Evolutionary conservation across 768 basidiomycete genomes (phyloP), one percentile per base, ranked within the genome.

Genomic region (Cubamyces lactineus): DNA sequence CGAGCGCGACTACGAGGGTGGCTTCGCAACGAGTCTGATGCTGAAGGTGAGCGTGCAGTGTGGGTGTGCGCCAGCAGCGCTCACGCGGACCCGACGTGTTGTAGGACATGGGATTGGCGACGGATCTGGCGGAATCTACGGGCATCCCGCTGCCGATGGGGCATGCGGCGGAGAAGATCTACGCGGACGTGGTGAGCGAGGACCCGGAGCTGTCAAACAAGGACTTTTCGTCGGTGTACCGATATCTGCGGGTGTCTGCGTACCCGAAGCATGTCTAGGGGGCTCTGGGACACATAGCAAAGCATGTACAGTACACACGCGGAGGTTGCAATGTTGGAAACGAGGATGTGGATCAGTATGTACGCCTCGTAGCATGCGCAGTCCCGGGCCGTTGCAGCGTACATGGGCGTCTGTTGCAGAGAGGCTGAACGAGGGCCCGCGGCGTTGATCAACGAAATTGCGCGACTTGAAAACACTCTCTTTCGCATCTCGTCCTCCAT

Each of bases 71-170:
- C 50, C 55, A 26, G 48, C 26, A 11, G 16, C 51, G n/a, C 40
- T 38, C 34, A 34, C 34, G 30, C 59, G 67, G 43, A 62, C 48
- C 41, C 52, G 62, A 17, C 38, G 45, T 13, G 47, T 13, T 23
- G 9, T 63, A 95, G 92, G 94, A 96, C 70, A 86, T 96, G 86
- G 84, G 88, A 47, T 82, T 96, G 30, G 94, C 93, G 1, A 84
- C 78, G 28, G 79, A 86, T 56, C 82, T 89, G 11, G 91, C 86
- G 16, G 72, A 74, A 34, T 74, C 78, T 17, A 72, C 77, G 23
- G 74, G 72, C 4, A 84, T 78, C 38, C 78, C 84, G 3, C 71
- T 92, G 58, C 89, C 89, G 16, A 74, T 95, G 5, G 92, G 87
- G 16, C 74, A 81, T 61, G 82, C 83, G 3, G 90, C 91, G 8